Evolutionary conservation across 441 rosid species (phyloP), one percentile per base, ranked within the genome.

Genomic region (Syzygium malaccense): DNA sequence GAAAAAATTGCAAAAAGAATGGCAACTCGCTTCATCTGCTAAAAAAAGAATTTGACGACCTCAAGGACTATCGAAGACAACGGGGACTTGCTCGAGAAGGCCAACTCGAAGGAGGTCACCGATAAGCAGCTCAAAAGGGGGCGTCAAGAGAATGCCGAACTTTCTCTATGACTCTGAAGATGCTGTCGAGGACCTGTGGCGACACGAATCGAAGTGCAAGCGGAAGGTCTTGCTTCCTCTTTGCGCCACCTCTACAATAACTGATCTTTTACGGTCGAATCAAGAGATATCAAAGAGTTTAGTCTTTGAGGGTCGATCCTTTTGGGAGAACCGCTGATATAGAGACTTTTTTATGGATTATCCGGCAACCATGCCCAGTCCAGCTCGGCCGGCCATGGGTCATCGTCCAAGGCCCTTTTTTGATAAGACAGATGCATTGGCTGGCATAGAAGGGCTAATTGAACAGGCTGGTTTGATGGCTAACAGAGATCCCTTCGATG

Each of bases 401-500:
- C 11, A 30, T 30, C 4, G 4, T 4, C 33, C 37, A 14, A 7
- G 4, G 4, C 19, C 45, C 20, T 64, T 15, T 15, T 7, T 9
- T 30, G 33, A 64, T 20, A 8, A 64, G 75, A 64, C 0, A 30
- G 11, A 62, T 15, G 20, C 0, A 5, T 58, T 26, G 12, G 4
- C n/a, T 33, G 68, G 19, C 17, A 62, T n/a, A 8, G 2, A 14
- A n/a, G 20, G 6, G 71, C 19, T 10, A 28, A 62, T 3, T 41
- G 75, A 32, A 15, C 3, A 1, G 30, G 3, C 12, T 64, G 23
- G 37, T 64, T 9, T 1, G 7, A n/a, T 64, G 19, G 37, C 41
- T 64, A 30, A 64, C 0, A 15, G 4, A 26, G 20, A 14, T 8
- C 11, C 19, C 6, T 58, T 0, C 3, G 25, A 0, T 1, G 6